Evolutionary conservation across 805 yeast species (phyloP).

Genomic region (Zygoascus bituminiphila): DNA sequence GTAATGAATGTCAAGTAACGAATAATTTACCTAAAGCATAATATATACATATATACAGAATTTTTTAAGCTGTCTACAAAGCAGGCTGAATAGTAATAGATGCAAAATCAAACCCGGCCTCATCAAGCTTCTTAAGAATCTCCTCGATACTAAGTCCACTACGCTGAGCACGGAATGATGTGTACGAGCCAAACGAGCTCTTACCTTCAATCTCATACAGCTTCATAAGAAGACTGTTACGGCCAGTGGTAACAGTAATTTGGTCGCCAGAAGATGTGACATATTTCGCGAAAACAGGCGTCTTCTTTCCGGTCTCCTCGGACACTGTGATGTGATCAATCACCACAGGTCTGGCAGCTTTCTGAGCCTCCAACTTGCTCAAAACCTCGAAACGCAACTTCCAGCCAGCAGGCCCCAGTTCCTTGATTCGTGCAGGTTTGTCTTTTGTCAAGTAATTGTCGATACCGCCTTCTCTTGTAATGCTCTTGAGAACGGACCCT

Average conservation of each 20-base stretch:
- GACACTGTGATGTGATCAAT: slow-evolving; percentile 29
- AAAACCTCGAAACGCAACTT: slow-evolving; percentile 69
- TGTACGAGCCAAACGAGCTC: slow-evolving; percentile 39
- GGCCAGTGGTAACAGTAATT: slow-evolving; percentile 50
- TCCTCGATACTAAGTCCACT: slow-evolving; percentile 40
- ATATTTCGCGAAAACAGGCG: slow-evolving; percentile 44
- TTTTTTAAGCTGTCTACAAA: not conserved
- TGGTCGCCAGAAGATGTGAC: slow-evolving; percentile 35
- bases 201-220: slow-evolving; percentile 29
- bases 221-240: slow-evolving; percentile 47
- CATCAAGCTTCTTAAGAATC: slow-evolving; percentile 42
- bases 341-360: slow-evolving; percentile 34
- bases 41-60: too few species aligned
- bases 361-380: slow-evolving; percentile 34
- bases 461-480: slow-evolving; percentile 89
- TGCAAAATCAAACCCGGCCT: slow-evolving; percentile 31
- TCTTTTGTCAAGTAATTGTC: slow-evolving; percentile 84
- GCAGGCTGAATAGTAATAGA: not conserved
- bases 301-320: slow-evolving; percentile 17
- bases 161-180: slow-evolving; percentile 39
- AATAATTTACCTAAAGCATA: too few species aligned
- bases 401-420: slow-evolving; percentile 92
- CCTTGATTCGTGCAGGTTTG: slow-evolving; percentile 82
- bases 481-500: slow-evolving; percentile 75
- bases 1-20: too few species aligned